Base-by-base conservation (phyloP, 208 protist species). In the Leishmania guyanensis region DNA sequence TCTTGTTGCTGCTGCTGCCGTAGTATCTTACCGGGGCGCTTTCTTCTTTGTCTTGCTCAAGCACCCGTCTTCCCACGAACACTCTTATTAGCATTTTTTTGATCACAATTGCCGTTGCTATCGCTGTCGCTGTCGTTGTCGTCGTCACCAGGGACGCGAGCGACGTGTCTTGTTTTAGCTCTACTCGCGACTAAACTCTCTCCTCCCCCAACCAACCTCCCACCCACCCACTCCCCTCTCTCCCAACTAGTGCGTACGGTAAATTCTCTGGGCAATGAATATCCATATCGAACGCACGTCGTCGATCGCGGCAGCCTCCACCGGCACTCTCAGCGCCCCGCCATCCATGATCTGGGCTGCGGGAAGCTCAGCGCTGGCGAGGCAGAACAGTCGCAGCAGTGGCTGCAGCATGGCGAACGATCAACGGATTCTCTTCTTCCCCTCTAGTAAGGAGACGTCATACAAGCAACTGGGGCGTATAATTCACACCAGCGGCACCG, bases 371-470 rank as follows among this genome's bases (percentile, higher is more conserved):
- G 33, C 51, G 16, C 50, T 43, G n/a, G 64, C 50, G 0, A 2
- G 53, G 17, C 73, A 75, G 26, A 33, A 26, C 50, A 65, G 53
- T 65, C 72, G 29, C 50, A 64, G 50, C 73, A 60, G 54, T 43
- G 65, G 36, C 54, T 64, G 50, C 73, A 46, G 36, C 56, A 66
- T 66, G 36, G 9, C 26, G 54, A 39, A 65, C 43, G 46, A 12
- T 14, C 75, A 39, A n/a, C 80, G 3, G 53, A 62, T 53, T n/a
- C 71, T 58, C 56, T 75, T 68, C 64, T 14, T 76, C 43, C 43
- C 71, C 17, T 68, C 50, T 8, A 50, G 74, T 16, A 43, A 62
- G 43, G 74, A 65, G 50, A 39, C n/a, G 33, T 50, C 56, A 33
- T 43, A 43, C 16, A 48, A 48, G 54, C 74, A 20, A 48, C 2